Conservation (phyloP, 805 yeast species). For the Candida patagonica region DNA sequence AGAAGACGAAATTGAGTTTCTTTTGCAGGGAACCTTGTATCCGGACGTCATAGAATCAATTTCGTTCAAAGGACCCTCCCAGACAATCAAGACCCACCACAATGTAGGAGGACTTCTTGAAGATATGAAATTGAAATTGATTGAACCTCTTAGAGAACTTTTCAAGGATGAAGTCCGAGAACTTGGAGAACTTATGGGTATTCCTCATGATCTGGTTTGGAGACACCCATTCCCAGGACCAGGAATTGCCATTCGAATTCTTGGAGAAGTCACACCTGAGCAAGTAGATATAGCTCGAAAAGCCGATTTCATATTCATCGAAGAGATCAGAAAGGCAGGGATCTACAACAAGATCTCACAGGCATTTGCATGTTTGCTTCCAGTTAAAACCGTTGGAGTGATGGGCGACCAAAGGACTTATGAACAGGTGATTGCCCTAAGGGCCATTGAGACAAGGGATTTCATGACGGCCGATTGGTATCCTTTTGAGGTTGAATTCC, state of each 20-base stretch:
- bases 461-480: constrained; percentile 99
- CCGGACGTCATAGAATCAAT: constrained; percentile 98
- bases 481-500: constrained; percentile 82
- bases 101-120: constrained; percentile 97
- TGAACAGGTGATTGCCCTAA: constrained; percentile 97
- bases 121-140: constrained; percentile 95
- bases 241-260: constrained; percentile 96
- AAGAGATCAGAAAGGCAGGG: constrained; percentile 90
- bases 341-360: constrained; percentile 88
- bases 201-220: constrained; percentile 96
- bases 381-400: constrained; percentile 98
- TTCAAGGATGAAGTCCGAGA: constrained; percentile 98
- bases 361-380: constrained; percentile 94
- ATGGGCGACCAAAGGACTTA: constrained; percentile 99
- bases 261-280: constrained; percentile 89
- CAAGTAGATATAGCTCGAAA: constrained; percentile 96
- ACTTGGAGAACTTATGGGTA: constrained; percentile 88
- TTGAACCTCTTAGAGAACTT: constrained; percentile 96
- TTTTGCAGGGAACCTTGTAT: constrained; percentile 94
- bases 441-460: constrained; percentile 96
- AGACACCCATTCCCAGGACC: constrained; percentile 99
- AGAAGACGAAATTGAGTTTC: constrained; percentile 83
- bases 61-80: constrained; percentile 99
- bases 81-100: constrained; percentile 98
- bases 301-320: constrained; percentile 93